phyloP scores from a whole-genome alignment of 2,329 filamentous ascomycete genomes.

The Neurospora sp. region DNA sequence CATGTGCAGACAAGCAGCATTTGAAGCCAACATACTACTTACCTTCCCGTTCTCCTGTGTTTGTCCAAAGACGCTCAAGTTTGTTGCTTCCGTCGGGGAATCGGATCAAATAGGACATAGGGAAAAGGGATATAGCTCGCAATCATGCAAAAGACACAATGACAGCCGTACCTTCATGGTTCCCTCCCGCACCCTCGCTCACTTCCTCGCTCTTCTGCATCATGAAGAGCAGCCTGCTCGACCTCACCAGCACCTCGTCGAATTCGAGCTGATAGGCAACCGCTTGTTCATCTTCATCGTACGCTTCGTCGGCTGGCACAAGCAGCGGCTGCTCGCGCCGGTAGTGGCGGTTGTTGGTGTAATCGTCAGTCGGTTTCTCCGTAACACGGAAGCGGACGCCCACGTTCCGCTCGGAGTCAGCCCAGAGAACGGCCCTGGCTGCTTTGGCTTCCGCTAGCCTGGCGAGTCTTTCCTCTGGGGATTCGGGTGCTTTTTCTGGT shows the following conservation, averaged over 20 bases:
- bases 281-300: slow-evolving; percentile 37
- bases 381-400: slow-evolving; percentile 59
- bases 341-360: background rate
- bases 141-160: background rate
- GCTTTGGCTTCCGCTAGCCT: slow-evolving; percentile 9
- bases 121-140: background rate
- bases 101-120: background rate
- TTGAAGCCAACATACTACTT: background rate
- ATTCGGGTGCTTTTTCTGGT: background rate
- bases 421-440: slow-evolving; percentile 51
- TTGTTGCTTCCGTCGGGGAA: background rate
- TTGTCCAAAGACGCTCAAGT: background rate
- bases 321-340: slow-evolving; percentile 39
- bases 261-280: slow-evolving; percentile 63
- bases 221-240: slow-evolving; percentile 51
- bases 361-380: slow-evolving; percentile 26
- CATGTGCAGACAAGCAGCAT: background rate
- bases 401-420: slow-evolving; percentile 50
- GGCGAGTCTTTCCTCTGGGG: background rate
- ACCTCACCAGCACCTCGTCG: slow-evolving; percentile 58
- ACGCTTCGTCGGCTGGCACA: slow-evolving; percentile 40
- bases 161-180: slow-evolving; percentile 20
- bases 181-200: slow-evolving; percentile 38
- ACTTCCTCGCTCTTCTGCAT: slow-evolving; percentile 49
- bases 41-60: background rate